A percentile compares a stretch with the other conserved stretches of the same genome.
phyloP scores from a whole-genome alignment of 768 basidiomycete genomes.

The Daedalea quercina region DNA sequence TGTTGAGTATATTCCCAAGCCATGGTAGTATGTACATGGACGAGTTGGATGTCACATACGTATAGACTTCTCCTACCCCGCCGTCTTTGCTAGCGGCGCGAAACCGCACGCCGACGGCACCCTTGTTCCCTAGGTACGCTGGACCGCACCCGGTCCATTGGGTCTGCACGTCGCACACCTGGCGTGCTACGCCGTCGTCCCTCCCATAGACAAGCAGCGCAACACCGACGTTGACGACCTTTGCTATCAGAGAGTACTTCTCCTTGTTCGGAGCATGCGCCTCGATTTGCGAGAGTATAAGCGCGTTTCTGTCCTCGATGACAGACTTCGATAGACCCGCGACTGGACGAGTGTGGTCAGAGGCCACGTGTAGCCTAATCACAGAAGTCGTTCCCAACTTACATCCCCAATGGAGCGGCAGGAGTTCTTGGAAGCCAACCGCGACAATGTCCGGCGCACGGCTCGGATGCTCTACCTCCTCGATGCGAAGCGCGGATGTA shows the following conservation, averaged over 20 bases:
- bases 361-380: background rate
- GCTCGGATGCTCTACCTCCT: conserved; percentile 26
- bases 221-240: conserved; percentile 80
- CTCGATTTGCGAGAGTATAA: conserved; percentile 73
- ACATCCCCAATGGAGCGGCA: conserved; percentile 86
- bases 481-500: conserved; percentile 66
- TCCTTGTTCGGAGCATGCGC: conserved; percentile 65
- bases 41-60: conserved; percentile 46
- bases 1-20: conserved; percentile 22
- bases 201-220: conserved; percentile 83
- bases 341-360: conserved; percentile 37
- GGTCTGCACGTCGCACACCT: conserved; percentile 60
- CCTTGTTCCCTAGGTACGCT: conserved; percentile 88
- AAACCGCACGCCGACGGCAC: conserved; percentile 85
- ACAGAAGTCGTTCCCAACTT: conserved; percentile 26
- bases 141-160: conserved; percentile 71
- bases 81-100: conserved; percentile 53
- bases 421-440: conserved; percentile 89
- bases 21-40: background rate
- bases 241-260: conserved; percentile 70
- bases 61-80: conserved; percentile 67
- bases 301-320: conserved; percentile 58
- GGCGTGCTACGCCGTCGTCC: conserved; percentile 57
- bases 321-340: conserved; percentile 70
- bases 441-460: conserved; percentile 82